Base-by-base conservation (phyloP, 2,329 filamentous ascomycete genomes). In the Epichloe festucae region DNA sequence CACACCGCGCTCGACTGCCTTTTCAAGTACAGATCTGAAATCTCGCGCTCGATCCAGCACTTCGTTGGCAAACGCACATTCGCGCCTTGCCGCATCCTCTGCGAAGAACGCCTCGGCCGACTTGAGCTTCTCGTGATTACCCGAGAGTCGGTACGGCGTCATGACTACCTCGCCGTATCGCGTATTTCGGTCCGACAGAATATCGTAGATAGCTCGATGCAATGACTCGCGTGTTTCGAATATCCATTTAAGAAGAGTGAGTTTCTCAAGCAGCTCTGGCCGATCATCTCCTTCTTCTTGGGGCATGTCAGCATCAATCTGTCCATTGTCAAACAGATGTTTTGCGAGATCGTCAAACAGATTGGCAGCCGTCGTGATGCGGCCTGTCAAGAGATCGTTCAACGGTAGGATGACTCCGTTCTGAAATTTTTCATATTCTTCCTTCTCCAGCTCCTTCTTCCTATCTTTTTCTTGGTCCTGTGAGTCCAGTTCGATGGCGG, bases 201-300 rank as follows among this genome's bases (percentile, higher is more conserved):
- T 72, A 59, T 94, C 87, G 62, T 89, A 95, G 50, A 91, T 79
- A 60, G 89, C 86, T 43, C 87, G 83, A 69, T 97, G 85, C 8
- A 97, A 75, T 46, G 79, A 77, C 68, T 98, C 93, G n/a, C 90
- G 83, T 1, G 87, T 85, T 65, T 98, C 93, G 60, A 96, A 97
- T 8, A 97, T 82, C 90, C 93, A 97, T 63, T 97, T 98, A 14
- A 97, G 75, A 46, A 96, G 78, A 0, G 91, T 97, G 12, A 98
- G 75, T 68, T 95, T 95, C 67, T 98, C 93, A 2, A 97, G 73
- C 0, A 97, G 76, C 67, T 98, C 93, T 0, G 93, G 93, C 63
- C 90, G 84, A 65, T 96, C 91, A 59, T 97, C 91, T 17, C 93
- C 91, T 69, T 96, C 91, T 66, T 95, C 89, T 65, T 96, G 90